A percentile compares a stretch with the other conserved stretches of the same genome.
phyloP scores from a whole-genome alignment of 2,329 filamentous ascomycete species.

The Trichoderma sp. region DNA sequence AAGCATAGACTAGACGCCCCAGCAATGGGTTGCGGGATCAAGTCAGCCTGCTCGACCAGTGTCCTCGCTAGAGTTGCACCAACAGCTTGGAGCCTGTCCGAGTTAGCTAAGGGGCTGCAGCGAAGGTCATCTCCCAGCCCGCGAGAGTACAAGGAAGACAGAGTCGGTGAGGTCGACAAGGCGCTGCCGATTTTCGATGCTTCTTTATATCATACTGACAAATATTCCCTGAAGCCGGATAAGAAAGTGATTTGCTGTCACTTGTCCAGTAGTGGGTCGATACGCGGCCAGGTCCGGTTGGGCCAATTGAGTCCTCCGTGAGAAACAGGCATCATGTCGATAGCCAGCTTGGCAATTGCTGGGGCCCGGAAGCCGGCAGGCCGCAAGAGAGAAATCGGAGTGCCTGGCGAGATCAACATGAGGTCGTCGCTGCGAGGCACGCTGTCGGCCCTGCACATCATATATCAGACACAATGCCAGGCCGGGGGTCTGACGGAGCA shows the following conservation, averaged over 20 bases:
- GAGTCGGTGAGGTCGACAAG: conserved; percentile 23
- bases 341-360: not conserved
- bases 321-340: conserved; percentile 17
- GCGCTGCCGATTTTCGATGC: not conserved
- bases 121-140: conserved; percentile 10
- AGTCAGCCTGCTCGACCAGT: not conserved
- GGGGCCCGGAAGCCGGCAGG: conserved; percentile 1
- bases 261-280: conserved; percentile 19
- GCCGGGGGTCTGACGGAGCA: conserved; percentile 7
- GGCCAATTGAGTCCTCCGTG: conserved; percentile 20
- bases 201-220: conserved; percentile 22
- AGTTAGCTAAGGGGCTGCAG: conserved; percentile 7
- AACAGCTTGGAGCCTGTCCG: conserved; percentile 11
- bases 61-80: not conserved
- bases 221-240: conserved; percentile 24
- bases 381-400: not conserved
- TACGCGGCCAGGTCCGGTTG: conserved; percentile 6
- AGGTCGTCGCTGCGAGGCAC: not conserved
- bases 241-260: conserved; percentile 26
- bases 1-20: conserved; percentile 17
- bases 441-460: conserved; percentile 3
- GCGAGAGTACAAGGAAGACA: conserved; percentile 11
- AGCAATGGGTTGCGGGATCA: not conserved
- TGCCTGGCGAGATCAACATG: not conserved
- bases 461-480: not conserved